These are phyloP conservation scores for Arxiozyma bovina DNA, from an alignment of 1,139 yeast genomes.

Conservation along the genomic window DNA sequence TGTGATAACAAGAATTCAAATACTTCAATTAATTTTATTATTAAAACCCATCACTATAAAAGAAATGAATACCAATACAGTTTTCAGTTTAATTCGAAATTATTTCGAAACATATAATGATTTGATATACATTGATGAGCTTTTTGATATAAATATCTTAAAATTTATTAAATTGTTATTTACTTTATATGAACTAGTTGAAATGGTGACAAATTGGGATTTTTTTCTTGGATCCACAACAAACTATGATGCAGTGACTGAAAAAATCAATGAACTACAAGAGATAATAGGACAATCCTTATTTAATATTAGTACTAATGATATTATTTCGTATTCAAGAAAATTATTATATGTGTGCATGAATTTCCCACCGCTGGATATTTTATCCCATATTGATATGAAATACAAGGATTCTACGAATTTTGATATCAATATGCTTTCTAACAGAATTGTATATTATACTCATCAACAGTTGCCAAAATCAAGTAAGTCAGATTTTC, in stretches of 20 bases:
- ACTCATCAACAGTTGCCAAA: not conserved
- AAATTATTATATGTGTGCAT: constrained; percentile 17
- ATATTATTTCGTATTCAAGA: constrained; percentile 11
- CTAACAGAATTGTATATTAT: not conserved
- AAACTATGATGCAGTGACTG: constrained; percentile 5
- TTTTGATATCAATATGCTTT: not conserved
- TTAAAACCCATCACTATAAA: not conserved
- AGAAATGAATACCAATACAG: constrained; percentile 4
- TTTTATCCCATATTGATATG: constrained; percentile 11
- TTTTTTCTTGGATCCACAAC: not conserved
- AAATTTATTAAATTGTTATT: constrained; percentile 1
- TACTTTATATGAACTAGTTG: not conserved
- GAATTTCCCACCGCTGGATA: constrained; percentile 16
- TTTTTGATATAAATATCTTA: constrained; percentile 15
- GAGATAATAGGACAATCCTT: constrained; percentile 10
- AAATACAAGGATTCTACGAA: constrained; percentile 7
- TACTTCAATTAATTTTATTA: constrained; percentile 19
- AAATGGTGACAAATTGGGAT: not conserved
- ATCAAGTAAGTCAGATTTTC: not conserved
- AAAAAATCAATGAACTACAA: constrained; percentile 7
- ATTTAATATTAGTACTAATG: constrained; percentile 9
- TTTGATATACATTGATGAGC: constrained; percentile 19
- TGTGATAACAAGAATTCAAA: constrained; percentile 18
- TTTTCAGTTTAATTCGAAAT: constrained; percentile 11
- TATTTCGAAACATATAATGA: constrained; percentile 20